Conservation (phyloP, 768 basidiomycete genomes). For the Trametes elegans region DNA sequence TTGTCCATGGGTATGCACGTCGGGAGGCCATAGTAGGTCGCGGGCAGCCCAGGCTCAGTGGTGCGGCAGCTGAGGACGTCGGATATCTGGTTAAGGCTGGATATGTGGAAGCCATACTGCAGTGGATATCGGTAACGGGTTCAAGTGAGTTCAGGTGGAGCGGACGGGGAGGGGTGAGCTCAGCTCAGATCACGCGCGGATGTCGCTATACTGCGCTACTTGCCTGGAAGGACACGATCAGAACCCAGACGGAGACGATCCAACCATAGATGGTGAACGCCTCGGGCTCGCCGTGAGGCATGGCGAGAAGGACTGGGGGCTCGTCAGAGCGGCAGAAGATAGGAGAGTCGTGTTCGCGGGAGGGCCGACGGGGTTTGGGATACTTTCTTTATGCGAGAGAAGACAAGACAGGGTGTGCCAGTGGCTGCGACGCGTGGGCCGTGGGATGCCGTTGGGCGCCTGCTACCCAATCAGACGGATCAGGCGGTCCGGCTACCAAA, state of each 20-base stretch:
- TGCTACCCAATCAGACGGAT: not conserved
- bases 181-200: not conserved
- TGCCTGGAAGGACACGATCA: conserved; percentile 57
- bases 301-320: not conserved
- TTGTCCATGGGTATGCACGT: conserved; percentile 81
- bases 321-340: too few relatives aligned
- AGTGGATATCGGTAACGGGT: not conserved
- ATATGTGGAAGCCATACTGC: conserved; percentile 91
- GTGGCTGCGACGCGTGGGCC: not conserved
- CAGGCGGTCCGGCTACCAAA: not conserved
- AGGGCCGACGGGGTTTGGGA: too few relatives aligned
- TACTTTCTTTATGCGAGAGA: not conserved
- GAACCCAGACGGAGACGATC: conserved; percentile 65
- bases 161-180: not conserved
- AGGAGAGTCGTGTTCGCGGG: too few relatives aligned
- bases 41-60: conserved; percentile 11
- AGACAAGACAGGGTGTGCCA: not conserved
- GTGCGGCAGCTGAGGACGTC: conserved; percentile 52
- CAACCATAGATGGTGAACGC: conserved; percentile 63
- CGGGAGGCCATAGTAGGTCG: conserved; percentile 44
- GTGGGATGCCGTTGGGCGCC: not conserved
- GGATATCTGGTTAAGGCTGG: conserved; percentile 81
- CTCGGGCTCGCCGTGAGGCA: conserved; percentile 20
- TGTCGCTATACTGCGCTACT: not conserved
- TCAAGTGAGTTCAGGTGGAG: not conserved